Base-by-base conservation (phyloP, 805 yeast species). In the Lipomyces yamanashiensis region DNA sequence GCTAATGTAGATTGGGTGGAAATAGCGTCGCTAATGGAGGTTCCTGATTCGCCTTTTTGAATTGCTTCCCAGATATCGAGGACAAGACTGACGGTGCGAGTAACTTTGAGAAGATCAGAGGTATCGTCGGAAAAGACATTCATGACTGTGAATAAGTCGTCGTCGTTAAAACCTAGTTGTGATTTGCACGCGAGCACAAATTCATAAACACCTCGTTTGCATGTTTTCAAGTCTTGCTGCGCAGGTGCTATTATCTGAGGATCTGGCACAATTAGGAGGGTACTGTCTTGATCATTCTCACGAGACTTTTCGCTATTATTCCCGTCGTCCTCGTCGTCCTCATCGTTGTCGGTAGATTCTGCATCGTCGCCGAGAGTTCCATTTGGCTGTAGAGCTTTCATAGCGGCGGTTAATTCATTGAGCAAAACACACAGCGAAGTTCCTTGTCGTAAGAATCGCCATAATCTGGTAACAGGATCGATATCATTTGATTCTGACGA, bases 401-500 rank as follows among this genome's bases (percentile, higher is more conserved):
- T 28, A 3, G 28, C 28, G 28, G 28, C 34, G 9, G 57, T 33
- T 21, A 91, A 81, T 13, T 85, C 79, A 76, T 95, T 93, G 79
- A 88, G 90, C 7, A 93, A 78, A 48, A 90, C 83, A 75, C 98
- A 92, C 48, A 95, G 79, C 3, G 98, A 96, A 1, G 96, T 87
- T 10, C 98, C 99, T 72, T 89, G 91, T 71, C 93, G 96, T 72
- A 95, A 87, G 40, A 95, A 78, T 69, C 90, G 87, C 85, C 97
- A 89, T 49, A 95, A 74, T 67, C 91, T 92, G 1, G 97, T 91
- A 1, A 90, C 98, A 2, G 98, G 98, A 74, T 95, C 99, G 72
- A 90, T 64, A 8, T 88, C 67, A 84, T 83, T 64, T 89, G 89
- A 3, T 93, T n/a, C 37, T 1, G 10, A 9, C 28, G 28, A 28